These are phyloP conservation scores for Pseudogymnoascus sp. DNA, from an alignment of 2,329 filamentous ascomycete genomes.

Conservation along the genomic window DNA sequence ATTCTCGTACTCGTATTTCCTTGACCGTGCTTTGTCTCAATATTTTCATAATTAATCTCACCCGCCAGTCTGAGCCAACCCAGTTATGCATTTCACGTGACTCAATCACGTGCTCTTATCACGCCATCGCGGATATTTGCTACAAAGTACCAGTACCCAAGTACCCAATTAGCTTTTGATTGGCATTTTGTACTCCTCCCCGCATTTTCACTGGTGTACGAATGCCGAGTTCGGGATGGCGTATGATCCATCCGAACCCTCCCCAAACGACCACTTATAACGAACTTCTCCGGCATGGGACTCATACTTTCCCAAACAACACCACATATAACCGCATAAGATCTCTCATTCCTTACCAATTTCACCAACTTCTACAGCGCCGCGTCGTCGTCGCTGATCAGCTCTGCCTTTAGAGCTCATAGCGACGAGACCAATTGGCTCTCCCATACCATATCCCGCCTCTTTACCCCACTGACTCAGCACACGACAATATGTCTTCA, in stretches of 20 bases:
- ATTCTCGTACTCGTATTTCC: background rate
- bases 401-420: conserved; percentile 6
- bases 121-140: background rate
- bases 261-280: background rate
- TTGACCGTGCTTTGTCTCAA: background rate
- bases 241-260: conserved; percentile 5
- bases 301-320: background rate
- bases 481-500: conserved; percentile 26
- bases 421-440: conserved; percentile 7
- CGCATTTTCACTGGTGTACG: conserved; percentile 4
- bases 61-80: background rate
- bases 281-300: conserved; percentile 1
- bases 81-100: background rate
- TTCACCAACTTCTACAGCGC: background rate
- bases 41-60: background rate
- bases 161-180: background rate
- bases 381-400: conserved; percentile 3
- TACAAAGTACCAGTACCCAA: background rate
- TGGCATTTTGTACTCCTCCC: conserved; percentile 6
- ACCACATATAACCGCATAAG: conserved; percentile 1
- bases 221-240: conserved; percentile 5
- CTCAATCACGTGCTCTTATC: background rate
- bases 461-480: conserved; percentile 5
- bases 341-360: background rate
- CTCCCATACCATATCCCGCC: background rate